Conservation (phyloP, 176 grass and related monocot species). For the Cenchrus americanus region DNA sequence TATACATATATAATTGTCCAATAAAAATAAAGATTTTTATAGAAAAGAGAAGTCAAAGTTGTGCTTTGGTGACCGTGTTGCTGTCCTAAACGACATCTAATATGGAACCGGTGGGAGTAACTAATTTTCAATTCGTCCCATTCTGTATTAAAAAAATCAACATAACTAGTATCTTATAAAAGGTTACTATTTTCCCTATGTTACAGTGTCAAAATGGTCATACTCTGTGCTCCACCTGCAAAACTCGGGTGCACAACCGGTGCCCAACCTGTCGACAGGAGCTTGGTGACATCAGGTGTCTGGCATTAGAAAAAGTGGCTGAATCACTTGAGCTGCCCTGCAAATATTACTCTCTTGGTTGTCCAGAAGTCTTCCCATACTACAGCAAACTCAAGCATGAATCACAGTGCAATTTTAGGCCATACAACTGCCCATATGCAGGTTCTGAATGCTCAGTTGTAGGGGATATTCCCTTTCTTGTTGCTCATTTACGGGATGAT, state of each 20-base stretch:
- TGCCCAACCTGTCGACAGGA: conserved; percentile 94
- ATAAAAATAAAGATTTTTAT: too few species aligned
- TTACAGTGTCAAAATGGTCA: conserved; percentile 97
- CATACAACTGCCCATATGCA: conserved; percentile 93
- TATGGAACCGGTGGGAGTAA: too few species aligned
- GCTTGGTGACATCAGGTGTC: conserved; percentile 88
- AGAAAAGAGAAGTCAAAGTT: too few species aligned
- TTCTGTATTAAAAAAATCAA: neutral
- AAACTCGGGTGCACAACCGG: conserved; percentile 85
- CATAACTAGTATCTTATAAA: neutral
- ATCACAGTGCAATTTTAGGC: conserved; percentile 82
- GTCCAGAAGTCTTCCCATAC: conserved; percentile 81
- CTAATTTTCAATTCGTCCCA: neutral
- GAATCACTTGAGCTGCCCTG: conserved; percentile 91
- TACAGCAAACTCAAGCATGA: conserved; percentile 95
- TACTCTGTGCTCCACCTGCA: conserved; percentile 90
- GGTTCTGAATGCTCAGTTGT: conserved; percentile 85
- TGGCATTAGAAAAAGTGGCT: conserved; percentile 97
- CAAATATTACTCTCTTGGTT: conserved; percentile 76
- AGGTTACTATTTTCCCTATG: neutral
- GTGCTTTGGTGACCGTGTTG: too few species aligned
- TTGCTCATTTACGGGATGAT: conserved; percentile 83
- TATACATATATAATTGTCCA: too few species aligned
- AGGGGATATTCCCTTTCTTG: conserved; percentile 79
- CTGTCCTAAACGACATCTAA: too few species aligned